phyloP scores from a whole-genome alignment of 2,329 filamentous ascomycete genomes.

The Fusarium nurragi region DNA sequence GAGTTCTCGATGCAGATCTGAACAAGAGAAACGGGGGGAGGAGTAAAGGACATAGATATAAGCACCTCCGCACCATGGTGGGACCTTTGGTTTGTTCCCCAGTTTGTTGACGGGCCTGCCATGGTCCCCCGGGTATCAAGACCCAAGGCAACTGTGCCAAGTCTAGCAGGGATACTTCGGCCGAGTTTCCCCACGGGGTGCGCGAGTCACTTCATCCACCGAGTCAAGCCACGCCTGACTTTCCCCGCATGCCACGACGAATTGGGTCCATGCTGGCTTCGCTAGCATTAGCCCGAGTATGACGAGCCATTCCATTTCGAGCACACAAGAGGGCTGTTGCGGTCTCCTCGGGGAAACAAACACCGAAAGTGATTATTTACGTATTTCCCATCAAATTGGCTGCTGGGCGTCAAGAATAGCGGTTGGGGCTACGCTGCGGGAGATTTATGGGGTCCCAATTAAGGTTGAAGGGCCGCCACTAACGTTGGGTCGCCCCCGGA shows the following conservation, averaged over 20 bases:
- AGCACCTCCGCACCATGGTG: constrained; percentile 14
- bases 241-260: constrained; percentile 18
- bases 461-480: constrained; percentile 16
- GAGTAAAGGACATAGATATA: constrained; percentile 21
- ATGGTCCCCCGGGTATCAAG: not conserved
- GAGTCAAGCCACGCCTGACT: not conserved
- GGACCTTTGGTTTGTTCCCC: not conserved
- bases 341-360: not conserved
- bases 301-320: not conserved
- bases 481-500: constrained; percentile 4
- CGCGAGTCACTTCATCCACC: constrained; percentile 24
- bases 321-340: not conserved
- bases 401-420: not conserved
- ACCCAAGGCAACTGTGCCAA: not conserved
- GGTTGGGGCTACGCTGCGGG: not conserved
- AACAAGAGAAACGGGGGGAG: not conserved
- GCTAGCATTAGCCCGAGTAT: constrained; percentile 12
- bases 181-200: constrained; percentile 31
- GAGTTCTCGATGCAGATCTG: constrained; percentile 29
- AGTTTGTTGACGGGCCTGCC: not conserved
- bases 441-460: not conserved
- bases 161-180: constrained; percentile 22
- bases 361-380: not conserved
- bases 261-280: not conserved
- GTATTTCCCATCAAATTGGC: not conserved